phyloP scores from a whole-genome alignment of 1,284 basidiomycete species.

The Cryptococcus sp. region DNA sequence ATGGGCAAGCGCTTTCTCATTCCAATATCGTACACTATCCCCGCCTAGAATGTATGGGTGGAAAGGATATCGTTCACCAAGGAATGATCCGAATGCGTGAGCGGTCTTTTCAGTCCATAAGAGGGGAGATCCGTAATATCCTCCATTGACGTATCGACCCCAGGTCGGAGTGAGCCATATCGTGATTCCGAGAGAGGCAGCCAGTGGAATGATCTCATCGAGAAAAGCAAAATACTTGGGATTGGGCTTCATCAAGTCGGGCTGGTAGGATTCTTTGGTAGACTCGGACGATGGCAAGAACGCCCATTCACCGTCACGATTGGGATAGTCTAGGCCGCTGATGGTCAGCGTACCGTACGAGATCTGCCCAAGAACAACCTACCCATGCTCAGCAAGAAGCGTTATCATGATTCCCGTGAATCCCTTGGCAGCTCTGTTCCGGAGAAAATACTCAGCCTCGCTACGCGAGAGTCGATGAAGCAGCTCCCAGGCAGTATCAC shows the following conservation, averaged over 20 bases:
- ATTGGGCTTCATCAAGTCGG: slow-evolving; percentile 5
- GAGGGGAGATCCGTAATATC: slow-evolving; percentile 1
- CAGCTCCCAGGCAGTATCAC: slow-evolving; percentile 3
- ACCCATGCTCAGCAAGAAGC: slow-evolving; percentile 5
- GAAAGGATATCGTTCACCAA: slow-evolving; percentile 5
- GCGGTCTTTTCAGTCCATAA: slow-evolving; percentile 1
- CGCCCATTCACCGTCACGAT: slow-evolving; percentile 5
- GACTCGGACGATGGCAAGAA: neutral
- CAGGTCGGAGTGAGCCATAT: slow-evolving; percentile 4
- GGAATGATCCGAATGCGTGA: neutral
- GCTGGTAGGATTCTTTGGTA: neutral
- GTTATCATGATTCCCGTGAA: slow-evolving; percentile 2
- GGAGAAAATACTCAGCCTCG: slow-evolving; percentile 3
- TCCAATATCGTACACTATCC: slow-evolving; percentile 3
- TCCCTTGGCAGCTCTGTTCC: slow-evolving; percentile 1
- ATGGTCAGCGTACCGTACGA: neutral
- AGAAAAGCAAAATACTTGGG: slow-evolving; percentile 8
- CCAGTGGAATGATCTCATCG: slow-evolving; percentile 3
- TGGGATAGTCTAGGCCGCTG: slow-evolving; percentile 3
- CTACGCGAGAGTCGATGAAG: slow-evolving; percentile 5
- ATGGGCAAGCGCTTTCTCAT: neutral
- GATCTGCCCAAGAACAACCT: neutral
- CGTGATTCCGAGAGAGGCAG: neutral
- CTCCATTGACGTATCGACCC: slow-evolving; percentile 2
- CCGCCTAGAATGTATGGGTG: slow-evolving; percentile 5